Evolutionary conservation across 2,329 filamentous ascomycete genomes (phyloP), one percentile per base, ranked within the genome.

Genomic region (Diplodia sapinea): DNA sequence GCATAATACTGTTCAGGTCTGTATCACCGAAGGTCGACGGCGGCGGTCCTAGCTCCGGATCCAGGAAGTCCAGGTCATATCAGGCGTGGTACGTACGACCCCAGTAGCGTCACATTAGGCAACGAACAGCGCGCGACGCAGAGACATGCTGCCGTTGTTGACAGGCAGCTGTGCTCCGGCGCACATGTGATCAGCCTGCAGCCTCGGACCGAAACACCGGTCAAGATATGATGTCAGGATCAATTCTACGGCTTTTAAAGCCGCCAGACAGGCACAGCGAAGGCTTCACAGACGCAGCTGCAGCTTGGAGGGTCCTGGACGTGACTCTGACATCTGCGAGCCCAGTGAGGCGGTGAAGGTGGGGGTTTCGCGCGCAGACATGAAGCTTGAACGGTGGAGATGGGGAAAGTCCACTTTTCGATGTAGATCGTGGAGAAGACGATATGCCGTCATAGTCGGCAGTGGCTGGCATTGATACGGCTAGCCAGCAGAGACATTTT

Each of bases 351-450:
- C 12, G 57, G 26, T n/a, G 40, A 50, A 43, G 57, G 47, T 43
- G 54, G 17, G 43, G n/a, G 43, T n/a, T 63, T 52, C 31, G 59
- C 43, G 31, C 51, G n/a, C 59, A 51, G 8, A 47, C 43, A 63
- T 63, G 59, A 38, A 50, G 59, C 59, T 51, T 63, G 59, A 29
- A 38, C 6, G n/a, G 59, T 63, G 59, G 59, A n/a, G 59, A 63
- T 63, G 59, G 59, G 47, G 59, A 63, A 59, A 63, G 38, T 63
- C 59, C 59, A 51, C 59, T 63, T 63, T 51, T 51, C 47, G 43
- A 51, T 40, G 59, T 12, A 51, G 59, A 63, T 51, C 59, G 36
- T 63, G 47, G 31, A 38, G 47, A 51, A 33, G 47, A 20, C 47
- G 31, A 6, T 26, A 51, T 63, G 43, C 47, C 59, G 59, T 63